Base-by-base conservation (phyloP, 208 protist species). In the Wallacemonas sp. region DNA sequence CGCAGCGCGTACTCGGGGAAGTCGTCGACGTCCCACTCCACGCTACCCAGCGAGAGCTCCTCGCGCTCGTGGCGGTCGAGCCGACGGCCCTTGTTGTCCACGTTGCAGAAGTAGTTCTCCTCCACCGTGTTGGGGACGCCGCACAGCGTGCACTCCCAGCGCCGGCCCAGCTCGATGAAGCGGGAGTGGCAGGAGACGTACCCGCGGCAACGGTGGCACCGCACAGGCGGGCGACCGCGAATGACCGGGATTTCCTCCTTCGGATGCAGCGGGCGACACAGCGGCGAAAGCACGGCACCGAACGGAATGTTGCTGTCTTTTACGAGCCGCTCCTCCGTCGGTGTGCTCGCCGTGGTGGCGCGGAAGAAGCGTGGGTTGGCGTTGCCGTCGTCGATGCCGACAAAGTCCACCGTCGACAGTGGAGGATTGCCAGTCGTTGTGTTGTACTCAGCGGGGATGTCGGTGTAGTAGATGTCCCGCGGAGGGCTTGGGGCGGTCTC, bases 191-290 rank as follows among this genome's bases (percentile, higher is more conserved):
- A 91, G 62, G 89, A 95, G 10, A 98, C 81, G 78, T 98, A 98
- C 10, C 81, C 87, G 54, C 94, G 87, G 74, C 96, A 98, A 53
- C 94, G 91, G 29, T 91, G 67, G 73, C 96, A 98, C n/a, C 96
- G 91, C 36, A 97, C 78, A 8, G 96, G 96, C 6, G 83, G 73
- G 13, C 78, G 63, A 32, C 65, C 80, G 19, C 58, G 48, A 33
- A 97, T 79, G 48, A 94, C 63, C 0, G 87, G 85, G 10, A 93
- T 81, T 62, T 80, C 64, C 58, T 93, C 86, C 65, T 83, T 65
- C 42, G 68, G 50, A 59, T 92, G 64, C 45, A 95, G 77, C 29
- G 84, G 80, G 17, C 80, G 83, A 27, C 73, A 85, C 30, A 98
- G 75, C 12, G 94, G 94, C 3, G 87, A 74, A 19, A 98, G 59